Base-by-base conservation (phyloP, 2,329 filamentous ascomycete genomes). In the Ramularia endophylla region DNA sequence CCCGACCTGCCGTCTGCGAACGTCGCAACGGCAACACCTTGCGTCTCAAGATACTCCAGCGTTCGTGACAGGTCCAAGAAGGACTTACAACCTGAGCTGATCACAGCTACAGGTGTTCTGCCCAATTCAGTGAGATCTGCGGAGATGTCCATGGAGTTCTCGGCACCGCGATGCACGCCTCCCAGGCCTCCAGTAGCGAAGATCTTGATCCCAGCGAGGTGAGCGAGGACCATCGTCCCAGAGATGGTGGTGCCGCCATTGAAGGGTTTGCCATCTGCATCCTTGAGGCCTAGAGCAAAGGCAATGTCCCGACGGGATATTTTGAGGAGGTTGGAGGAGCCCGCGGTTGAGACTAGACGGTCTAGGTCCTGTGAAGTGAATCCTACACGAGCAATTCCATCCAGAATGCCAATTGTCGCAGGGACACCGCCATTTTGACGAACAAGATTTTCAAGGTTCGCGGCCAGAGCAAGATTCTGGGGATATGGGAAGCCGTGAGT, bases 181-280 rank as follows among this genome's bases (percentile, higher is more conserved):
- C 92, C 90, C 4, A 98, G 78, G 9, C 92, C 92, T 33, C 92
- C 92, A 5, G 92, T 98, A 18, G 88, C 92, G 65, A 98, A 95
- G 36, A 98, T 78, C 50, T 81, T 83, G 60, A 98, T 94, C 8
- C 89, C 89, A 19, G 88, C 90, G 45, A 89, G 70, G 48, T 85
- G 75, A 32, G 92, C 87, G 20, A 98, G 77, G 27, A 95, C 65
- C 85, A 94, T 95, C 3, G 92, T 98, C 1, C 85, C 89, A 4
- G 90, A 80, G 41, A 98, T 85, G 2, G 92, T 98, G 2, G 92
- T 98, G 8, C 90, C 92, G 19, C 89, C 92, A 62, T 94, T 84
- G 32, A 87, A 75, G 41, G 73, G 78, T 51, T 76, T 77, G 25
- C 85, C 84, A 33, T 75, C 63, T 39, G 84, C 59, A 20, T 83